Conservation (phyloP, 139 green algal genomes). For the Spirogloea muscicola region DNA sequence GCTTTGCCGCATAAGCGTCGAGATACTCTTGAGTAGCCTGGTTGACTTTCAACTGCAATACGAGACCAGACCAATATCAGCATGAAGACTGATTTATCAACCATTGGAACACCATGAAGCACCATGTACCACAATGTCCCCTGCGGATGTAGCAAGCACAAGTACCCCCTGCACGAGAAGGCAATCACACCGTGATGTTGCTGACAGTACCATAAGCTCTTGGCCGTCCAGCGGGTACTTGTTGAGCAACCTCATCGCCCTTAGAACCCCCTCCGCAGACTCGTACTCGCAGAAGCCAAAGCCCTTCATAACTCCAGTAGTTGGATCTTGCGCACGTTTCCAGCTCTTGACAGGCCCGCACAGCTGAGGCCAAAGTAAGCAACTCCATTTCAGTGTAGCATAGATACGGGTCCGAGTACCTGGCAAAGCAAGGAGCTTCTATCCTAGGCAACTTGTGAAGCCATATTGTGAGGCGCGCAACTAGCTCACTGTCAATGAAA, state of each 20-base stretch:
- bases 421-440: not conserved
- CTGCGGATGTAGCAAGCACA: too few species aligned
- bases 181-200: too few species aligned
- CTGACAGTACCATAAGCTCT: slow-evolving; percentile 79
- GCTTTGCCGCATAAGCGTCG: too few species aligned
- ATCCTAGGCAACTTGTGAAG: not conserved
- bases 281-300: slow-evolving; percentile 92
- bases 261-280: slow-evolving; percentile 53
- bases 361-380: slow-evolving; percentile 41
- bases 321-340: slow-evolving; percentile 78
- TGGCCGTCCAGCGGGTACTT: slow-evolving; percentile 65
- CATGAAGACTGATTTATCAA: not conserved
- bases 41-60: slow-evolving; percentile 50
- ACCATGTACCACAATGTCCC: too few species aligned
- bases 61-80: not conserved
- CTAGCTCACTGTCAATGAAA: too few species aligned
- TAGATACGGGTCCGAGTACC: too few species aligned
- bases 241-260: slow-evolving; percentile 58
- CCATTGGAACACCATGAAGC: too few species aligned
- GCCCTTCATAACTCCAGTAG: slow-evolving; percentile 67
- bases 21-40: slow-evolving; percentile 49
- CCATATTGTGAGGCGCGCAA: too few species aligned
- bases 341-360: slow-evolving; percentile 78
- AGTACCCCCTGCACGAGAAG: too few species aligned
- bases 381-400: too few species aligned